Conservation (phyloP, 345 rosid species). For the thale cress (Arabidopsis thaliana) region DNA sequence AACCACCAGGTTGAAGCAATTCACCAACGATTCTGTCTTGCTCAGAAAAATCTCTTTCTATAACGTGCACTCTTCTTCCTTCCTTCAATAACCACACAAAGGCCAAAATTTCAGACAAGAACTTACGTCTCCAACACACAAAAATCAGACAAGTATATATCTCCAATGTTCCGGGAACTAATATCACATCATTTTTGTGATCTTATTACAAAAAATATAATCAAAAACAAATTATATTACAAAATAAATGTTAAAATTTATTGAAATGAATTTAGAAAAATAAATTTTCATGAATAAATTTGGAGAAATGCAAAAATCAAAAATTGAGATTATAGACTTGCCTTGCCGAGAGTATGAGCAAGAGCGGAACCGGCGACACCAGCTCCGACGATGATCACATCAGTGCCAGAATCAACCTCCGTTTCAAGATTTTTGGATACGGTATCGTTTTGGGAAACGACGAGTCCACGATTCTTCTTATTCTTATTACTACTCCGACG, state of each 20-base stretch:
- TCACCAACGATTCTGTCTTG: conserved; percentile 71
- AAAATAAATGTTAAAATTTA: no score
- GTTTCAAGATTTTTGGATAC: not conserved
- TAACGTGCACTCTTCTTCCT: conserved; percentile 59
- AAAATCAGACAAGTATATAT: not conserved
- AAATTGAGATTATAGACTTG: conserved; percentile 7
- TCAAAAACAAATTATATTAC: no score
- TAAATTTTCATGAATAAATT: no score
- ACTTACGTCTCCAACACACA: conserved; percentile 8
- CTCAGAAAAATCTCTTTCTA: conserved; percentile 63
- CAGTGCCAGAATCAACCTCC: conserved; percentile 3
- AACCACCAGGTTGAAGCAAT: conserved; percentile 68
- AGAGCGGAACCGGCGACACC: conserved; percentile 69
- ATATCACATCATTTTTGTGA: conserved; percentile 20
- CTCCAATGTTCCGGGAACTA: conserved; percentile 7
- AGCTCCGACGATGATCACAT: conserved; percentile 51
- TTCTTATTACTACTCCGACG: conserved; percentile 11
- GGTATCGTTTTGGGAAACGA: not conserved
- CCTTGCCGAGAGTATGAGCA: conserved; percentile 64
- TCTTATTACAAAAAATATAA: no score
- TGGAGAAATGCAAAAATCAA: no score
- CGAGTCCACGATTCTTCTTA: conserved; percentile 17
- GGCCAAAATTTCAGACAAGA: conserved; percentile 14
- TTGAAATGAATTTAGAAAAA: no score
- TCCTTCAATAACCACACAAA: conserved; percentile 48